Conservation (phyloP, 2,329 filamentous ascomycete species). For the Blumeria graminis region DNA sequence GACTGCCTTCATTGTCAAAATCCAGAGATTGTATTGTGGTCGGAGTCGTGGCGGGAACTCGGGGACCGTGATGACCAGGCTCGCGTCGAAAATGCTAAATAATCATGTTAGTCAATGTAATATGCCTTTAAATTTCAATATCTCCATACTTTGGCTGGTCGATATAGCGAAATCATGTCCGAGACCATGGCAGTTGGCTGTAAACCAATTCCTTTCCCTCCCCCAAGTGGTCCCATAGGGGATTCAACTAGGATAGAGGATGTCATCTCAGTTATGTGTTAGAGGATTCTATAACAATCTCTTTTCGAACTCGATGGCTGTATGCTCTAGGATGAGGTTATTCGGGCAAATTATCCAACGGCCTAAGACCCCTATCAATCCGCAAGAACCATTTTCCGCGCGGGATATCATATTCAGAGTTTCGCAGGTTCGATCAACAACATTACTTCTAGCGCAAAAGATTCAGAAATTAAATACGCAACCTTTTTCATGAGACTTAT, state of each 20-base stretch:
- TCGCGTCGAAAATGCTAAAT: constrained; percentile 33
- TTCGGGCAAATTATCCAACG: no score
- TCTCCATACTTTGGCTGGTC: constrained; percentile 47
- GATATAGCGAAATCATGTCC: constrained; percentile 54
- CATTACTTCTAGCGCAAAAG: no score
- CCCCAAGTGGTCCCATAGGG: constrained; percentile 10
- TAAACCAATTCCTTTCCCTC: constrained; percentile 5
- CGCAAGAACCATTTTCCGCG: no score
- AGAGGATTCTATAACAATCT: no score
- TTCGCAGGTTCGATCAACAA: no score
- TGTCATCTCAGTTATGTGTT: constrained; percentile 6
- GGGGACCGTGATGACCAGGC: constrained; percentile 22
- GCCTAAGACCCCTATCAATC: no score
- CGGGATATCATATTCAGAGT: no score
- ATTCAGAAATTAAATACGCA: no score
- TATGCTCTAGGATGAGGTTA: no score
- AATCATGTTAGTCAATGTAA: constrained; percentile 2
- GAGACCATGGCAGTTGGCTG: constrained; percentile 33
- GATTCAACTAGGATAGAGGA: constrained; percentile 15
- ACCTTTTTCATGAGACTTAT: no score
- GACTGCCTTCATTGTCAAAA: constrained; percentile 87
- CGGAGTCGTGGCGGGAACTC: constrained; percentile 10
- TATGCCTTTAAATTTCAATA: constrained; percentile 2
- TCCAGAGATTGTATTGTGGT: constrained; percentile 70
- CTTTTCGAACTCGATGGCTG: no score